Conservation (phyloP, 495 filamentous ascomycete genomes). For the Annulohypoxylon stygium region DNA sequence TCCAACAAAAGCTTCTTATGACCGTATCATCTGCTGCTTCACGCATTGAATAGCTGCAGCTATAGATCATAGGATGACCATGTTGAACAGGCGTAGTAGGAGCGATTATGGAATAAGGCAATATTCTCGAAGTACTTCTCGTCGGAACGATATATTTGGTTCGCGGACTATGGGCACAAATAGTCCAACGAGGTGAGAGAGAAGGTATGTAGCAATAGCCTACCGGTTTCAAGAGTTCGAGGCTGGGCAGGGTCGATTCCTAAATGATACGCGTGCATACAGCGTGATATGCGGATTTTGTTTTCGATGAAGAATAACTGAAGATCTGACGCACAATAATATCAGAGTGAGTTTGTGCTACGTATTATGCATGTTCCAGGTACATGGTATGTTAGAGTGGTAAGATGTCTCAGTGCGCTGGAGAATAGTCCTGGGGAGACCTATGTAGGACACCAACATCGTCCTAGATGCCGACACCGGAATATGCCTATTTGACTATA, state of each 20-base stretch:
- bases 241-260: not conserved
- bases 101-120: not conserved
- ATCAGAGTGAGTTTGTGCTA: not conserved
- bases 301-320: not conserved
- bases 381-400: not conserved
- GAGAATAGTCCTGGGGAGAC: not conserved
- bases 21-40: constrained; percentile 13
- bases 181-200: not conserved
- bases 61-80: not conserved
- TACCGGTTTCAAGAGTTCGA: not conserved
- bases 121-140: not conserved
- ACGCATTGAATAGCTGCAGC: not conserved
- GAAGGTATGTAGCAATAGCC: not conserved
- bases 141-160: not conserved
- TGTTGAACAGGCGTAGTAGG: not conserved
- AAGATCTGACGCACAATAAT: not conserved
- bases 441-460: constrained; percentile 2
- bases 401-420: not conserved
- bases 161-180: not conserved
- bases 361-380: constrained; percentile 7
- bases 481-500: not conserved
- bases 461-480: constrained; percentile 1
- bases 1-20: constrained; percentile 9
- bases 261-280: not conserved
- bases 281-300: not conserved